Percentiles rank a stretch among this genome's conserved stretches.
phyloP scores from a whole-genome alignment of 2,329 filamentous ascomycete genomes.

The Gliomastix tumulicola region DNA sequence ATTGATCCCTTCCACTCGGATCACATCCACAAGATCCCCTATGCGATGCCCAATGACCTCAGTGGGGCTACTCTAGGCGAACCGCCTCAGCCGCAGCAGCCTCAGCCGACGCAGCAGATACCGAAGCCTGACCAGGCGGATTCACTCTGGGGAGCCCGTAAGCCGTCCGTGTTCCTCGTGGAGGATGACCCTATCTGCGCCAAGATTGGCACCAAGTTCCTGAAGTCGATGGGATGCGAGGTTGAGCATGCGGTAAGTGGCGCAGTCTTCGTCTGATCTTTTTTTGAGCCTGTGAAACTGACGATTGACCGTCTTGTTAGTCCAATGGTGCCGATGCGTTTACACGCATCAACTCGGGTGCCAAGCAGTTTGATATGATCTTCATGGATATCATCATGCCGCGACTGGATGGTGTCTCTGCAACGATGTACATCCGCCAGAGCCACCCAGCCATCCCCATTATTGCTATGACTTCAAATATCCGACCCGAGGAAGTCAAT shows the following conservation, averaged over 20 bases:
- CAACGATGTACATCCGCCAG: constrained; percentile 86
- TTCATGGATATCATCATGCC: constrained; percentile 98
- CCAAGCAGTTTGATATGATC: constrained; percentile 56
- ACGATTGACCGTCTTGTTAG: constrained; percentile 9
- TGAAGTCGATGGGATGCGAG: constrained; percentile 57
- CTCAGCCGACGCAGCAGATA: constrained; percentile 9
- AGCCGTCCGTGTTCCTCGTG: constrained; percentile 81
- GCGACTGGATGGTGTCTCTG: constrained; percentile 87
- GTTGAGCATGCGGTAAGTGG: constrained; percentile 60
- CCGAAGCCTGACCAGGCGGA: constrained; percentile 25
- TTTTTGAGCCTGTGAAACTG: constrained; percentile 6
- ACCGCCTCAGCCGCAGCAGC: constrained; percentile 26
- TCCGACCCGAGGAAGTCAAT: constrained; percentile 90
- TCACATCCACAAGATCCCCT: constrained; percentile 91
- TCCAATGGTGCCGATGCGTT: constrained; percentile 85
- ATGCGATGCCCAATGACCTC: constrained; percentile 59
- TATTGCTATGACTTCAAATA: constrained; percentile 98
- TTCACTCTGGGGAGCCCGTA: constrained; percentile 47
- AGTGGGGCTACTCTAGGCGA: constrained; percentile 27
- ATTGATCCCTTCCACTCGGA: constrained; percentile 94
- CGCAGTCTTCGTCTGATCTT: background rate
- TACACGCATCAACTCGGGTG: constrained; percentile 59
- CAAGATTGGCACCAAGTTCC: constrained; percentile 61
- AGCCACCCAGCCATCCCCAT: constrained; percentile 78
- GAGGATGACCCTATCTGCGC: constrained; percentile 70